These are phyloP conservation scores for Gaertneriomyces semiglobifer DNA, from an alignment of 192 early-diverging fungal species.

Conservation along the genomic window DNA sequence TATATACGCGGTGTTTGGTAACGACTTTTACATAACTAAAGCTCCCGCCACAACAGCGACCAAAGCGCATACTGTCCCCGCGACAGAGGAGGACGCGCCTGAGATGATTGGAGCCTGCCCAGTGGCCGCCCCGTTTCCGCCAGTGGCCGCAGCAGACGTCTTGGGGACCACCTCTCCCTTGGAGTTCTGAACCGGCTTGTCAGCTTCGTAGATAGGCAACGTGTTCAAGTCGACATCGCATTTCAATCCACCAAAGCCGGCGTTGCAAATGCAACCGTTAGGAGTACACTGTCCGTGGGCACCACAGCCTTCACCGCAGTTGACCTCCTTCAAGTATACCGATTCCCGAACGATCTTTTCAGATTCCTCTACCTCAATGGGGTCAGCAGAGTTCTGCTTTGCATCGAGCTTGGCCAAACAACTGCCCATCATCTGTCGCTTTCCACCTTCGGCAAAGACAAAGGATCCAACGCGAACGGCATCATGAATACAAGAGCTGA, in stretches of 20 bases:
- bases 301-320: conserved; percentile 17
- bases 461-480: conserved; percentile 12
- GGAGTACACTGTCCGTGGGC: conserved; percentile 9
- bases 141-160: not conserved
- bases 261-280: conserved; percentile 17
- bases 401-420: conserved; percentile 18
- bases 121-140: too few species aligned
- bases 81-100: too few species aligned
- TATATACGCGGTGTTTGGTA: too few species aligned
- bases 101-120: too few species aligned
- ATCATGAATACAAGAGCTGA: conserved; percentile 17
- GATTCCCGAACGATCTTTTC: not conserved
- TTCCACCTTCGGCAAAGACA: conserved; percentile 15
- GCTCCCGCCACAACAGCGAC: too few species aligned
- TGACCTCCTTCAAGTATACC: not conserved
- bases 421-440: conserved; percentile 17
- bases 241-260: conserved; percentile 12
- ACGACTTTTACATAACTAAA: too few species aligned
- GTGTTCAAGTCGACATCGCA: conserved; percentile 10
- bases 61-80: too few species aligned
- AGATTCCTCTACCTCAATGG: not conserved
- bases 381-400: not conserved
- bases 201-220: conserved; percentile 8
- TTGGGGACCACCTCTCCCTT: not conserved
- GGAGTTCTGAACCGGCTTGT: not conserved